phyloP scores from a whole-genome alignment of 164 flowering plant species.

The Platanus orientalis region DNA sequence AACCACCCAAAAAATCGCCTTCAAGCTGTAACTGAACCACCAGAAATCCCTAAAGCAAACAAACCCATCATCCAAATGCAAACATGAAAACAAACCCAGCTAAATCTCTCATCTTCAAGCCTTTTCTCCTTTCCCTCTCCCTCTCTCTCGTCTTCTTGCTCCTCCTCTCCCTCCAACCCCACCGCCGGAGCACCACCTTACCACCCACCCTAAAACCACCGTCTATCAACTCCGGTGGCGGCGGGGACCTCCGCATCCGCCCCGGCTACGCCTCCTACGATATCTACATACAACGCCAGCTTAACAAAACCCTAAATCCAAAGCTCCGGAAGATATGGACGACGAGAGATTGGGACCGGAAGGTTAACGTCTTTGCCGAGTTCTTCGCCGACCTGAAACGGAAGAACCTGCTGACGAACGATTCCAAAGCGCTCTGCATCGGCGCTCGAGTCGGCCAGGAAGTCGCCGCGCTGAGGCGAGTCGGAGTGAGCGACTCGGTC shows the following conservation, averaged over 20 bases:
- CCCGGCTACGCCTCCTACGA: slow-evolving; percentile 71
- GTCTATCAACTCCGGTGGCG: no score
- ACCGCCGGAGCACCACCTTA: background rate
- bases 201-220: slow-evolving; percentile 5
- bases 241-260: slow-evolving; percentile 13
- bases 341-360: slow-evolving; percentile 79
- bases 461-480: slow-evolving; percentile 56
- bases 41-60: no score
- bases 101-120: slow-evolving; percentile 25
- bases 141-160: slow-evolving; percentile 21
- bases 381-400: background rate
- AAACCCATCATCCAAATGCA: no score
- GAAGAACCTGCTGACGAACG: slow-evolving; percentile 31
- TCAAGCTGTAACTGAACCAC: no score
- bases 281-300: slow-evolving; percentile 59
- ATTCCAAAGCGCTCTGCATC: slow-evolving; percentile 60
- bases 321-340: slow-evolving; percentile 66
- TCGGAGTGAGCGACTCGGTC: slow-evolving; percentile 65
- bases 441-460: slow-evolving; percentile 92
- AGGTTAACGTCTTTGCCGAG: background rate
- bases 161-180: slow-evolving; percentile 17
- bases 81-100: background rate
- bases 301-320: slow-evolving; percentile 79
- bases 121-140: slow-evolving; percentile 34
- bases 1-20: no score